Percentiles rank a stretch among this genome's conserved stretches.
Evolutionary conservation across 805 yeast species (phyloP).

Genomic region (Lachancea nothofagi): DNA sequence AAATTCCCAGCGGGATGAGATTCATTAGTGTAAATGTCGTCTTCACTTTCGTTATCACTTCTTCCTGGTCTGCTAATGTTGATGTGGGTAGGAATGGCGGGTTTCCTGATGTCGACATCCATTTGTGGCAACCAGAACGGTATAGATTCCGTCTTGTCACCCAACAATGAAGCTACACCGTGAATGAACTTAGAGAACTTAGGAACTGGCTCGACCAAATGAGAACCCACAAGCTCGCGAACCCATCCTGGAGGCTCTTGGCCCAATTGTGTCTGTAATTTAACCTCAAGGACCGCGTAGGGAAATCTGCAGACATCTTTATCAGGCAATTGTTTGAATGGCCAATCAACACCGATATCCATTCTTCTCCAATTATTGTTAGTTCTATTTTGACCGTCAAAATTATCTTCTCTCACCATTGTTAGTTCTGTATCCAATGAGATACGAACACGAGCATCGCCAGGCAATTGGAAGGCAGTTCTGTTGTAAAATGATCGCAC

Average conservation of each 20-base stretch:
- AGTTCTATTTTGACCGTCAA: conserved; percentile 88
- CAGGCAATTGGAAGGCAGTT: conserved; percentile 98
- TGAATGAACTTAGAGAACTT: conserved; percentile 96
- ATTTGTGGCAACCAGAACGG: conserved; percentile 99
- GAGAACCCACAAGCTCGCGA: conserved; percentile 82
- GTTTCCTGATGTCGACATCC: conserved; percentile 92
- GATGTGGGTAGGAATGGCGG: conserved; percentile 46
- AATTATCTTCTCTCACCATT: conserved; percentile 97
- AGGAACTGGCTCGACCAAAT: conserved; percentile 96
- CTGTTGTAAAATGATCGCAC: conserved; percentile 95
- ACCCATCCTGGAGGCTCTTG: conserved; percentile 99
- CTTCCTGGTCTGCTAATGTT: conserved; percentile 35
- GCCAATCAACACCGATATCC: conserved; percentile 98
- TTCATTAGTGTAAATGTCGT: conserved; percentile 33
- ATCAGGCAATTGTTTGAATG: conserved; percentile 79
- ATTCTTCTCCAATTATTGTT: conserved; percentile 95
- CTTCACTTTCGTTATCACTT: conserved; percentile 24
- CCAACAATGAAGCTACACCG: conserved; percentile 88
- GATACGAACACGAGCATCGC: conserved; percentile 98
- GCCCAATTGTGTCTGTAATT: conserved; percentile 94
- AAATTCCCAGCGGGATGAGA: conserved; percentile 46
- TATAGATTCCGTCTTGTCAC: conserved; percentile 73
- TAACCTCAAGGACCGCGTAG: conserved; percentile 95
- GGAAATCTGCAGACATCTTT: conserved; percentile 90
- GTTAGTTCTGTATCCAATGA: conserved; percentile 94